Evolutionary conservation across 257 asterid genomes (phyloP).

Genomic region (Coffea canephora): DNA sequence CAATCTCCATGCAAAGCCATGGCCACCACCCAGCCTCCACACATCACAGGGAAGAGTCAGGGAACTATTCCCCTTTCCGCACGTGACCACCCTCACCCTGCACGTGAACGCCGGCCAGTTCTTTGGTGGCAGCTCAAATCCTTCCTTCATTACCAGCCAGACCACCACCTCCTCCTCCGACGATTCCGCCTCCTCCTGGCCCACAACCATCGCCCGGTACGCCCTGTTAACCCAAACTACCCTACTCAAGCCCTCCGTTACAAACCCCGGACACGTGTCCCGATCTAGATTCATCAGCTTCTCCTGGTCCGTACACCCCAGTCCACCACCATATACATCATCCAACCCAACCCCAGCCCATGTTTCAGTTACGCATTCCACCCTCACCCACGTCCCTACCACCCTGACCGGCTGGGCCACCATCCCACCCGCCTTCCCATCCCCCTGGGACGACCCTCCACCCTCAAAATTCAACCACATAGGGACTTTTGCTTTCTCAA

Average conservation of each 20-base stretch:
- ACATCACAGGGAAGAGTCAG: conserved; percentile 75
- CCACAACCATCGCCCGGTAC: conserved; percentile 41
- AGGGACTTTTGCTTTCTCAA: conserved; percentile 23
- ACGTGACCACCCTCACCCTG: conserved; percentile 57
- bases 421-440: background rate
- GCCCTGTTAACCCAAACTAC: conserved; percentile 68
- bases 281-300: conserved; percentile 40
- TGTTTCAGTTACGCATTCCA: conserved; percentile 27
- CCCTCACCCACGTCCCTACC: conserved; percentile 27
- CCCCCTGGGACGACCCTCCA: background rate
- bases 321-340: conserved; percentile 2
- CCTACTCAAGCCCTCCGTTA: conserved; percentile 50
- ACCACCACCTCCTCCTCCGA: conserved; percentile 37
- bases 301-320: conserved; percentile 52
- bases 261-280: conserved; percentile 75
- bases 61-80: conserved; percentile 38
- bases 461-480: conserved; percentile 48
- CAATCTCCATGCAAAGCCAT: conserved; percentile 88
- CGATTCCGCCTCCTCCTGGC: conserved; percentile 24
- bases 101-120: conserved; percentile 57
- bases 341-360: conserved; percentile 15
- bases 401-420: conserved; percentile 12
- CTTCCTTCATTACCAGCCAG: conserved; percentile 46
- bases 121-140: conserved; percentile 37
- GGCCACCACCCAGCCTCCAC: conserved; percentile 75